These are phyloP conservation scores for Linum trigynum DNA, from an alignment of 345 rosid species.

Conservation along the genomic window DNA sequence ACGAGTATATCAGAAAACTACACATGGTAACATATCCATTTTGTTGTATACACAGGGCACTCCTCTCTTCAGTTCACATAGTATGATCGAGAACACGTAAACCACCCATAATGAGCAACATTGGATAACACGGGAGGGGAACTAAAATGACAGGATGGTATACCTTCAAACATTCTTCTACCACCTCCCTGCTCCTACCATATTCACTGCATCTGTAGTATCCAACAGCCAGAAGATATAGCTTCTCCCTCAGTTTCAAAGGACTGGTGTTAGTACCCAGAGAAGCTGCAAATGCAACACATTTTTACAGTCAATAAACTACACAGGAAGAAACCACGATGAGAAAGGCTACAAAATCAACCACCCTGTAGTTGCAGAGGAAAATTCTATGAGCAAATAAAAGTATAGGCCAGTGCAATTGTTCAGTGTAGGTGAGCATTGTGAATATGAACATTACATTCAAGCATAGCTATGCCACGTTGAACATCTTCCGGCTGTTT, in stretches of 20 bases:
- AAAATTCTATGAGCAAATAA: not conserved
- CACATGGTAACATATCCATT: not conserved
- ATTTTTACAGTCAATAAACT: not conserved
- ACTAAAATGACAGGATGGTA: conserved; percentile 2
- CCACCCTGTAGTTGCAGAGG: not conserved
- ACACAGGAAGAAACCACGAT: not conserved
- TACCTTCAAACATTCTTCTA: conserved; percentile 65
- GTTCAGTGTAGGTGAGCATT: not conserved
- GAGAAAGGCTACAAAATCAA: not conserved
- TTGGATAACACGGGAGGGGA: not conserved
- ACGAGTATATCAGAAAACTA: not conserved
- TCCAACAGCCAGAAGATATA: conserved; percentile 82
- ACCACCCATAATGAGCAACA: not conserved
- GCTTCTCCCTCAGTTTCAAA: conserved; percentile 36
- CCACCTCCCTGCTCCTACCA: conserved; percentile 56
- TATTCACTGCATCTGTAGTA: conserved; percentile 58
- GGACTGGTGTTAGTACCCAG: conserved; percentile 3
- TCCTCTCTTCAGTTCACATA: too few relatives aligned
- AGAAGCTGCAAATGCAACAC: not conserved
- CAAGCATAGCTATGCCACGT: conserved; percentile 84
- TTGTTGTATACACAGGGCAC: too few relatives aligned
- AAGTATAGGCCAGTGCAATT: too few relatives aligned
- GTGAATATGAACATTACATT: conserved; percentile 31
- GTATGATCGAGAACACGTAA: too few relatives aligned
- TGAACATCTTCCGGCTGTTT: conserved; percentile 47